Conservation (phyloP, 805 yeast species). For the Metschnikowia arizonensis region DNA sequence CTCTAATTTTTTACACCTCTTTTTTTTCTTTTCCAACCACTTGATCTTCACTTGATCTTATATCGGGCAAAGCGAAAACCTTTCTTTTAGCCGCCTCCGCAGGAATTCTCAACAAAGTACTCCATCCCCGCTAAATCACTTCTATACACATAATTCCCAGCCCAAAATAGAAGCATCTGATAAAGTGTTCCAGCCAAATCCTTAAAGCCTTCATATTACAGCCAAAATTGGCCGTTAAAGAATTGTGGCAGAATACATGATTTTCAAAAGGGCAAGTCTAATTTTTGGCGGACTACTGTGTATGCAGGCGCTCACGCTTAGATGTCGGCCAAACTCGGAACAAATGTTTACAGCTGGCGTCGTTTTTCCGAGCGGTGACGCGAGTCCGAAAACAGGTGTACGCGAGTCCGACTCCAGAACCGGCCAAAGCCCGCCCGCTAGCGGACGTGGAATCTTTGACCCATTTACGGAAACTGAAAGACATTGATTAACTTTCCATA, state of each 20-base stretch:
- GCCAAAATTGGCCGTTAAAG: no score
- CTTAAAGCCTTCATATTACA: no score
- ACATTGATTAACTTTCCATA: no score
- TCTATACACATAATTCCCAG: neutral
- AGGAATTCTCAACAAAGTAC: neutral
- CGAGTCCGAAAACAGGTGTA: no score
- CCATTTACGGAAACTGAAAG: no score
- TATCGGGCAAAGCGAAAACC: neutral
- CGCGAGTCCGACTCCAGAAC: no score
- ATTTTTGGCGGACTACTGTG: neutral
- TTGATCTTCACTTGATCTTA: no score
- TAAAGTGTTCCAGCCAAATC: no score
- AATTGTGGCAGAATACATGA: neutral
- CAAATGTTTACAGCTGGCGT: neutral
- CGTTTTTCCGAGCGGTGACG: neutral
- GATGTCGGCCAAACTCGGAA: conserved; percentile 4
- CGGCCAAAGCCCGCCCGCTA: neutral
- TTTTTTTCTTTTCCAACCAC: neutral
- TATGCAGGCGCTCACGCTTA: neutral
- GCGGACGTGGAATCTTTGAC: neutral
- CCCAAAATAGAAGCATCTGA: no score
- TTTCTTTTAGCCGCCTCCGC: neutral
- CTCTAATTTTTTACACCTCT: neutral
- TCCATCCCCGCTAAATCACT: neutral
- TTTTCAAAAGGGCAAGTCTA: neutral